A percentile compares a stretch with the other conserved stretches of the same genome.
Conservation (phyloP, 768 basidiomycete species). For the Mycena latifolia region DNA sequence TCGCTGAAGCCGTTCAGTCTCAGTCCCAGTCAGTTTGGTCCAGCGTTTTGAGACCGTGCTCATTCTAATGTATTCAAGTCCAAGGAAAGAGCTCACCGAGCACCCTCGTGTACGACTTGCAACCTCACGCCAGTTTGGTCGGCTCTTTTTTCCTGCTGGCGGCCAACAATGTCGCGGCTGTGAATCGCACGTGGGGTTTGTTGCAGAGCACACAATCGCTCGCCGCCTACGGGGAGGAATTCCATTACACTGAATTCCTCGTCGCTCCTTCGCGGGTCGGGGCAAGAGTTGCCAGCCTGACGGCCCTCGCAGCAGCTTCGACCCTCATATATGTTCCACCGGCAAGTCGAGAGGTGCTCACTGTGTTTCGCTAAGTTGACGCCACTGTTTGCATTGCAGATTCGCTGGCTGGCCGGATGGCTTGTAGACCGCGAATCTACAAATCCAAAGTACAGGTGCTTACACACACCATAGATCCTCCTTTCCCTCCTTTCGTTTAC, state of each 20-base stretch:
- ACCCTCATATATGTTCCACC: constrained; percentile 17
- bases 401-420: constrained; percentile 15
- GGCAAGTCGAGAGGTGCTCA: not conserved
- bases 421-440: constrained; percentile 8
- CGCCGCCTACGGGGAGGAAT: no score
- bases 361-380: not conserved
- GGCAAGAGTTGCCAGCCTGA: not conserved
- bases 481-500: not conserved
- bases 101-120: constrained; percentile 1
- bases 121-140: no score
- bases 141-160: no score
- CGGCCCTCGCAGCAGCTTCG: not conserved
- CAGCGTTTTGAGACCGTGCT: not conserved
- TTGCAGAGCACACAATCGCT: constrained; percentile 1
- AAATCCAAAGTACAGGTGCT: constrained; percentile 8
- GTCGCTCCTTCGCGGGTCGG: not conserved
- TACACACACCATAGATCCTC: not conserved
- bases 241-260: no score
- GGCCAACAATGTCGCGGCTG: constrained; percentile 11
- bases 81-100: not conserved
- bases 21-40: no score
- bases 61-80: not conserved
- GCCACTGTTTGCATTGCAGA: not conserved
- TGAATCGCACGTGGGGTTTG: constrained; percentile 17
- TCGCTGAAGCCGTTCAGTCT: no score